These are phyloP conservation scores for Ensete ventricosum DNA, from an alignment of 176 grass and related monocot species.

Conservation along the genomic window DNA sequence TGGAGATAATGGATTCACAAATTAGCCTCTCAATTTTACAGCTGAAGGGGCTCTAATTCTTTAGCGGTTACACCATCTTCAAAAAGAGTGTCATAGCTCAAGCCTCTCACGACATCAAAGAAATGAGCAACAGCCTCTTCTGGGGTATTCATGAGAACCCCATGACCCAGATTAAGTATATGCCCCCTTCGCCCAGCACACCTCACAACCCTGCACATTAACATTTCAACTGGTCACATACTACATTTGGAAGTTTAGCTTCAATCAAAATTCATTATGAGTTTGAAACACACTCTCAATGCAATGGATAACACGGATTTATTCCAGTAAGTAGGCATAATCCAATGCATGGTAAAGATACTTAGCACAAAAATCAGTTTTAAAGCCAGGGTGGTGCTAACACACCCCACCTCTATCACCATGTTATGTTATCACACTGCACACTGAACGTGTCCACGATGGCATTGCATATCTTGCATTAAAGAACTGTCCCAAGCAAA, in stretches of 20 bases:
- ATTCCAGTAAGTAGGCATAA: background rate
- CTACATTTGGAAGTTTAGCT: background rate
- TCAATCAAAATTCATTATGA: background rate
- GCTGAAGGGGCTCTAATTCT: constrained; percentile 38
- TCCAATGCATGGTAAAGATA: background rate
- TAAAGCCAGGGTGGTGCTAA: background rate
- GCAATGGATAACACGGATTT: background rate
- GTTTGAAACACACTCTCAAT: background rate
- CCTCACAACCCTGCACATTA: constrained; percentile 66
- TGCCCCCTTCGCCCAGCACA: constrained; percentile 72
- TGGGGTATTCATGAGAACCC: constrained; percentile 75
- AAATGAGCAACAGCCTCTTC: constrained; percentile 95
- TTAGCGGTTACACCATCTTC: constrained; percentile 38
- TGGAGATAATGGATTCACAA: background rate
- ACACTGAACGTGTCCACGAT: background rate
- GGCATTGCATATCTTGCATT: background rate
- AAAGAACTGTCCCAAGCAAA: background rate
- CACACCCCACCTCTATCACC: background rate
- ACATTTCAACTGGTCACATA: background rate
- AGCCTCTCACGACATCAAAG: constrained; percentile 81
- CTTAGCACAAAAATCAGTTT: background rate
- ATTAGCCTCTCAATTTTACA: background rate
- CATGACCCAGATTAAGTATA: constrained; percentile 91
- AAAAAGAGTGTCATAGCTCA: constrained; percentile 85
- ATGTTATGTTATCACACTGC: too few species aligned